Conservation (phyloP, 352 stramenopile genomes). For the Nothophytophthora sp. region DNA sequence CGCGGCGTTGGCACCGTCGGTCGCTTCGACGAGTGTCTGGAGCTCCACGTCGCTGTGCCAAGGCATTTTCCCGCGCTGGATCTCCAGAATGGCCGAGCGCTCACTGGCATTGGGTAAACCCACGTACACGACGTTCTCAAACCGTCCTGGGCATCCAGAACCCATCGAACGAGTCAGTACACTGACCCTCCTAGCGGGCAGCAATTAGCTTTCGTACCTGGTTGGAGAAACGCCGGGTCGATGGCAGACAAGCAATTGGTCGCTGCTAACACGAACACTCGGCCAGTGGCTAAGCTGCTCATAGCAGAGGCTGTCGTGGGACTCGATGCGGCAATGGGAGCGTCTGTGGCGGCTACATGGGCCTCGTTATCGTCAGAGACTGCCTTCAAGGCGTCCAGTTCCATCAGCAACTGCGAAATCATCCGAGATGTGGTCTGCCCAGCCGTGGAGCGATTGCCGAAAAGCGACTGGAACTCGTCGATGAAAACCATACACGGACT, state of each 20-base stretch:
- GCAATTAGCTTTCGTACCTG: too few relatives aligned
- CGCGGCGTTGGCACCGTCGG: constrained; percentile 68
- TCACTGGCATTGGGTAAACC: constrained; percentile 56
- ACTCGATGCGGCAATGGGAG: too few relatives aligned
- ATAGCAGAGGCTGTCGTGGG: constrained; percentile 1
- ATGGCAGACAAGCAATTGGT: constrained; percentile 80
- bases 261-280: constrained; percentile 80
- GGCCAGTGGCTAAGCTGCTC: constrained; percentile 24
- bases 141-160: constrained; percentile 67
- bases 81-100: constrained; percentile 62
- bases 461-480: constrained; percentile 88
- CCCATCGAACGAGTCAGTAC: too few relatives aligned
- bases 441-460: constrained; percentile 73
- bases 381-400: constrained; percentile 74
- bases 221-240: constrained; percentile 81
- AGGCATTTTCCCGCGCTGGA: constrained; percentile 70
- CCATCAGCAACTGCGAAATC: constrained; percentile 85
- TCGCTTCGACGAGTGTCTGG: constrained; percentile 46
- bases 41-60: constrained; percentile 62
- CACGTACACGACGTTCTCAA: constrained; percentile 85
- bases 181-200: too few relatives aligned
- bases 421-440: constrained; percentile 80
- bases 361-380: constrained; percentile 45
- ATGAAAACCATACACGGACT: constrained; percentile 89
- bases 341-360: constrained; percentile 1